These are phyloP conservation scores for Colletotrichum brevisporum DNA, from an alignment of 2,329 filamentous ascomycete genomes.

Conservation along the genomic window DNA sequence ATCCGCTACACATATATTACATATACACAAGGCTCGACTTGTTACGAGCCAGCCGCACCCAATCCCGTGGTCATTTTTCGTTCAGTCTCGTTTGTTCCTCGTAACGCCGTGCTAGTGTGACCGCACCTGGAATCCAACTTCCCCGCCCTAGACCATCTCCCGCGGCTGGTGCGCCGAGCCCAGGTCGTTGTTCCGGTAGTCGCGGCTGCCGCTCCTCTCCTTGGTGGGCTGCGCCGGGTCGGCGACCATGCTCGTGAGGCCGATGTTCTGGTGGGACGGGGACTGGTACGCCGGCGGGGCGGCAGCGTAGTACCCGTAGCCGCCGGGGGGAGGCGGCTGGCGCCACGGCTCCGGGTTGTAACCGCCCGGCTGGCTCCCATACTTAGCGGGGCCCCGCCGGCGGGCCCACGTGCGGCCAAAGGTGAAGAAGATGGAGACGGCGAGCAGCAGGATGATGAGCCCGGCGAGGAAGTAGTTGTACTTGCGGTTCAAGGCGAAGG, in stretches of 20 bases:
- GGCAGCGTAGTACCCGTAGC: conserved; percentile 29
- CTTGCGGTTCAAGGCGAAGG: conserved; percentile 65
- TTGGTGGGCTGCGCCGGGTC: conserved; percentile 28
- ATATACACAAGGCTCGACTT: conserved; percentile 16
- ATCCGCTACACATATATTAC: conserved; percentile 6
- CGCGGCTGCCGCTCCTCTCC: conserved; percentile 37
- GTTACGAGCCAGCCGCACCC: not conserved
- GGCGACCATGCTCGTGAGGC: conserved; percentile 36
- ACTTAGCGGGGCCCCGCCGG: conserved; percentile 28
- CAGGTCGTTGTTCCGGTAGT: conserved; percentile 36
- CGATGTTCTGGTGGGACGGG: conserved; percentile 36
- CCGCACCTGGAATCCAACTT: no score
- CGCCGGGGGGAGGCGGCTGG: conserved; percentile 24
- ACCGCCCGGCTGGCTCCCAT: conserved; percentile 30
- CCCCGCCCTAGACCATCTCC: conserved; percentile 34
- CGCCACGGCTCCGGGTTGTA: conserved; percentile 42
- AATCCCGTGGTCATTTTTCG: not conserved
- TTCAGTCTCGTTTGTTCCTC: conserved; percentile 16
- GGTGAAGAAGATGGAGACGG: conserved; percentile 53
- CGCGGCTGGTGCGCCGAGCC: conserved; percentile 38
- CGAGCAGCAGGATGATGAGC: conserved; percentile 57
- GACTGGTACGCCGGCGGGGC: conserved; percentile 36
- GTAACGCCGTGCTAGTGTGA: conserved; percentile 2
- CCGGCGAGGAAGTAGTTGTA: conserved; percentile 64
- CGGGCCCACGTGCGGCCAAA: conserved; percentile 47